Evolutionary conservation across 176 grass and related monocot genomes (phyloP).

Genomic region (Aegilops tauschii): DNA sequence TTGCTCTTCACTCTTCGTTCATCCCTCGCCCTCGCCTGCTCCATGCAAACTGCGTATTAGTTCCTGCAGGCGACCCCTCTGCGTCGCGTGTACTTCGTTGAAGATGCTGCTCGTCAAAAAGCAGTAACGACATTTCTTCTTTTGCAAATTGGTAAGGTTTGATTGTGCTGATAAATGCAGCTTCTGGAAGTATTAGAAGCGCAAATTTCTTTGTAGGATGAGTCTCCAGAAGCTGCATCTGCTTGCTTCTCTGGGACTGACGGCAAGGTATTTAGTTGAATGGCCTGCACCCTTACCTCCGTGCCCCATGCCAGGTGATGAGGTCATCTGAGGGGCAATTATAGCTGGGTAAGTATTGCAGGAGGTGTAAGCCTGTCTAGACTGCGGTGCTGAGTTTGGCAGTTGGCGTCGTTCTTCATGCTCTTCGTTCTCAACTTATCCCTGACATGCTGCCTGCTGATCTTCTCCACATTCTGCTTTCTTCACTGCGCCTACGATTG

Average conservation of each 20-base stretch:
- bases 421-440: not conserved
- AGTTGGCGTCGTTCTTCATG: not conserved
- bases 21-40: slow-evolving; percentile 37
- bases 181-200: slow-evolving; percentile 21
- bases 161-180: slow-evolving; percentile 44
- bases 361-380: not conserved
- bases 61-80: slow-evolving; percentile 6
- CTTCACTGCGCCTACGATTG: not conserved
- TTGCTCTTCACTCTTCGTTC: slow-evolving; percentile 65
- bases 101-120: slow-evolving; percentile 41
- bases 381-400: not conserved
- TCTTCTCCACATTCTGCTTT: not conserved
- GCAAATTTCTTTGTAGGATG: slow-evolving; percentile 18
- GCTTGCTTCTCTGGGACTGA: slow-evolving; percentile 8
- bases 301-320: not conserved
- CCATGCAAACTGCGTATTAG: slow-evolving; percentile 39
- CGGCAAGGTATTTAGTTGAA: slow-evolving; percentile 8
- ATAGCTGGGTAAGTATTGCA: not conserved
- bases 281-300: not conserved
- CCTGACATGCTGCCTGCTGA: not conserved
- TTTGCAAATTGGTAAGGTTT: slow-evolving; percentile 36
- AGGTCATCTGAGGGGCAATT: not conserved
- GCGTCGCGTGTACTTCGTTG: slow-evolving; percentile 8
- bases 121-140: slow-evolving; percentile 45
- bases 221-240: not conserved